Evolutionary conservation across 345 rosid genomes (phyloP).

Genomic region (Salix dunnii): DNA sequence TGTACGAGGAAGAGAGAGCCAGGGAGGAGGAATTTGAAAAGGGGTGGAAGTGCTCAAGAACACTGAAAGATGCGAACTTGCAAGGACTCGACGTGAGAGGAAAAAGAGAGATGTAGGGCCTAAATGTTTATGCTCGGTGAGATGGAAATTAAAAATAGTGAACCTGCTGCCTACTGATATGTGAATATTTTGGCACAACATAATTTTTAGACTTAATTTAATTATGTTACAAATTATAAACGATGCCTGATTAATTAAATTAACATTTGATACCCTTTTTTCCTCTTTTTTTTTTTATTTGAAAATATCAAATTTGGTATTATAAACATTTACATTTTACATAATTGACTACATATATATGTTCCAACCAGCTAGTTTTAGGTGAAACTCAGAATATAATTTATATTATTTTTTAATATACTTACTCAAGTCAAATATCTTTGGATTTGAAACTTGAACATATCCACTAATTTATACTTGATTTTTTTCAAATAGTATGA

Average conservation of each 20-base stretch:
- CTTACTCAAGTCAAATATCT: too few relatives aligned
- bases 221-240: too few relatives aligned
- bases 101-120: conserved; percentile 19
- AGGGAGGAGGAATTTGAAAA: conserved; percentile 7
- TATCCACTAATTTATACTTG: too few relatives aligned
- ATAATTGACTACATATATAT: too few relatives aligned
- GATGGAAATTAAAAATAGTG: conserved; percentile 9
- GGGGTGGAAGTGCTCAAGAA: conserved; percentile 13
- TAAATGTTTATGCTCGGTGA: conserved; percentile 19
- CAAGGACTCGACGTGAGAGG: background rate
- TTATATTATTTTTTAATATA: too few relatives aligned
- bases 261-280: conserved; percentile 10
- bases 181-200: background rate
- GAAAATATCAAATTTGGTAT: background rate
- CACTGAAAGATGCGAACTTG: background rate
- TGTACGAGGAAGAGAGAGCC: background rate
- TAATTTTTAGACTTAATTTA: background rate
- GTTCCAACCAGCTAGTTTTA: background rate
- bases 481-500: too few relatives aligned
- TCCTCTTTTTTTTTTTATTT: background rate
- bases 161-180: background rate
- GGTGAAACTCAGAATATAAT: too few relatives aligned
- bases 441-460: too few relatives aligned
- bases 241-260: conserved; percentile 2
- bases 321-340: too few relatives aligned